These are phyloP conservation scores for Aspergillus awamori DNA, from an alignment of 2,329 filamentous ascomycete genomes.

Conservation along the genomic window DNA sequence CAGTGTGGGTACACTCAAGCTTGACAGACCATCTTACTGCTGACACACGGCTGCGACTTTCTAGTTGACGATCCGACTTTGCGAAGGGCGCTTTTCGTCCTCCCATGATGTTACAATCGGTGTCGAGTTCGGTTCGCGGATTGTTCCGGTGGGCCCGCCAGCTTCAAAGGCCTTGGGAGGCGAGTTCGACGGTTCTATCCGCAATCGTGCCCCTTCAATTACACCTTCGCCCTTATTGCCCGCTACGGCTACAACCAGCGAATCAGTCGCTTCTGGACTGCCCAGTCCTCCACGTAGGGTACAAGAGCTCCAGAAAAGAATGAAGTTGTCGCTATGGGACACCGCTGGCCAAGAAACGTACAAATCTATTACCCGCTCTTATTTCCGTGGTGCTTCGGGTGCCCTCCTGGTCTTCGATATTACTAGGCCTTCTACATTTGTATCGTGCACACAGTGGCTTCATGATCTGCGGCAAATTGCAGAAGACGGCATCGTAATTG, in stretches of 20 bases:
- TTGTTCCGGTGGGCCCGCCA: constrained; percentile 86
- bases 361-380: constrained; percentile 91
- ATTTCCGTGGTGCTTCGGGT: constrained; percentile 80
- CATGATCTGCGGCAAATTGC: constrained; percentile 92
- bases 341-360: constrained; percentile 97
- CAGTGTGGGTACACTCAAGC: constrained; percentile 51
- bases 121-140: constrained; percentile 91
- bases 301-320: constrained; percentile 65
- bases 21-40: background rate
- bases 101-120: constrained; percentile 98
- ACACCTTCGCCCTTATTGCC: constrained; percentile 13
- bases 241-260: constrained; percentile 18
- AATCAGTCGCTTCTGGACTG: constrained; percentile 30
- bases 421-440: constrained; percentile 79
- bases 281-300: constrained; percentile 41
- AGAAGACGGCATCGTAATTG: constrained; percentile 90
- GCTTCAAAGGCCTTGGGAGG: constrained; percentile 63
- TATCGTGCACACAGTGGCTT: constrained; percentile 89
- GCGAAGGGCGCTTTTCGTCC: constrained; percentile 90
- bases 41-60: constrained; percentile 17
- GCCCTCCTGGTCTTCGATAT: constrained; percentile 94
- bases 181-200: constrained; percentile 43
- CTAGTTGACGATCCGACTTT: constrained; percentile 88
- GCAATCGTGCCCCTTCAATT: constrained; percentile 14
- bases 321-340: constrained; percentile 95